Evolutionary conservation across 2,329 filamentous ascomycete species (phyloP).

Genomic region (Paracamarosporium sp.): DNA sequence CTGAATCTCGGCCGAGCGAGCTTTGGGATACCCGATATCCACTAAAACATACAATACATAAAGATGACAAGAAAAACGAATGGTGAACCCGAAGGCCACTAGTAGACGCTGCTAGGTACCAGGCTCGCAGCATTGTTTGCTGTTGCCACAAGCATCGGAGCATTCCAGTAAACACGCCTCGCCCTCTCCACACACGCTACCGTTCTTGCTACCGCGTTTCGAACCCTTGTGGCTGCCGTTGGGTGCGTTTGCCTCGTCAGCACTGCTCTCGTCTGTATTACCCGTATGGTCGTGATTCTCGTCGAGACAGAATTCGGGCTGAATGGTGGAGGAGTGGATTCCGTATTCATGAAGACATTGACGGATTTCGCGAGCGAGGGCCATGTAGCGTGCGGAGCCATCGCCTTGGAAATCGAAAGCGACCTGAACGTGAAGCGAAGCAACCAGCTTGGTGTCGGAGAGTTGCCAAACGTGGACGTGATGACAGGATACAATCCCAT

Average conservation of each 20-base stretch:
- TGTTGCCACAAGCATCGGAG: constrained; percentile 50
- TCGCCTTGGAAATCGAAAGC: constrained; percentile 87
- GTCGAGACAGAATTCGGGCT: constrained; percentile 77
- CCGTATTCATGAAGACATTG: constrained; percentile 93
- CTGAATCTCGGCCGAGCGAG: background rate
- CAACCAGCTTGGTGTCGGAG: constrained; percentile 91
- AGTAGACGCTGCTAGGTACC: background rate
- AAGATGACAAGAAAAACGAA: background rate
- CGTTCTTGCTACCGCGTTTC: constrained; percentile 37
- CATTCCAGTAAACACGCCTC: constrained; percentile 53
- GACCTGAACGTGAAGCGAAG: constrained; percentile 91
- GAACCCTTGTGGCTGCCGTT: constrained; percentile 28
- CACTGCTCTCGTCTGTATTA: constrained; percentile 34
- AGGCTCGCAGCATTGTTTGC: constrained; percentile 52
- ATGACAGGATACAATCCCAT: constrained; percentile 88
- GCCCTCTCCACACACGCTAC: constrained; percentile 43
- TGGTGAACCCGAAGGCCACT: no score
- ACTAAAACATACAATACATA: background rate
- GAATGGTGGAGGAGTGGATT: constrained; percentile 96
- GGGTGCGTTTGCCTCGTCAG: constrained; percentile 29
- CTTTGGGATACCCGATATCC: background rate
- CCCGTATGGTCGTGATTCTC: constrained; percentile 51
- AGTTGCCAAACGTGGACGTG: constrained; percentile 98
- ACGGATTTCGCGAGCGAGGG: constrained; percentile 79
- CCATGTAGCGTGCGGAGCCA: constrained; percentile 84